A percentile compares a stretch with the other conserved stretches of the same genome.
Conservation (phyloP, 2,329 filamentous ascomycete genomes). For the Pseudogymnoascus sp. region DNA sequence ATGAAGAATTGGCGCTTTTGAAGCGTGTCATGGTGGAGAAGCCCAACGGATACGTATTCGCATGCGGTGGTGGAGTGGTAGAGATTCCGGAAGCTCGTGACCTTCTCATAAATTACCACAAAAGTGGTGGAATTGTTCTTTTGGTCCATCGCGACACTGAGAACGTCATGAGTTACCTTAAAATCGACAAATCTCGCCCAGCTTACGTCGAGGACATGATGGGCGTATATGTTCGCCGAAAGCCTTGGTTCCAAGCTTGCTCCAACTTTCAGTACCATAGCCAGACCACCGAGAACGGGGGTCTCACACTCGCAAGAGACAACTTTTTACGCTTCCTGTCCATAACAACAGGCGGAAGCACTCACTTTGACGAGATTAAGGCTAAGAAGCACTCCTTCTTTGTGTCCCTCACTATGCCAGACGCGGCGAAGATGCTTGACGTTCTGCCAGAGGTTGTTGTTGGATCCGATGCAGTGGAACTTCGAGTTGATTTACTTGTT, state of each 20-base stretch:
- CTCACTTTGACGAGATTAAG: constrained; percentile 48
- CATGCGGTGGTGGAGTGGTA: constrained; percentile 89
- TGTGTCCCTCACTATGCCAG: constrained; percentile 78
- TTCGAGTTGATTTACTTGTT: constrained; percentile 83
- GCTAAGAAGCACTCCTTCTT: constrained; percentile 79
- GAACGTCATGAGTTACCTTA: constrained; percentile 80
- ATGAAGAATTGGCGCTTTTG: constrained; percentile 69
- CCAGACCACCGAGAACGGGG: constrained; percentile 44
- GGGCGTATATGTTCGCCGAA: constrained; percentile 80
- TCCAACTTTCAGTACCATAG: constrained; percentile 93
- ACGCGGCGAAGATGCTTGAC: constrained; percentile 56
- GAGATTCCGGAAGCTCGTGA: constrained; percentile 75
- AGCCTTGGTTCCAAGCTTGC: constrained; percentile 84
- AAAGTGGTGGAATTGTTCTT: constrained; percentile 73
- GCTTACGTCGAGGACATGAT: constrained; percentile 91
- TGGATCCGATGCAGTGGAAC: constrained; percentile 86
- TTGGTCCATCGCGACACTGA: constrained; percentile 82
- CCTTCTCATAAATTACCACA: constrained; percentile 65
- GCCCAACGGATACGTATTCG: constrained; percentile 71
- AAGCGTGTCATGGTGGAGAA: constrained; percentile 68
- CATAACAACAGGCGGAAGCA: constrained; percentile 57
- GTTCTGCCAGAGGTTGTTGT: constrained; percentile 67
- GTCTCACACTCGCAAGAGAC: constrained; percentile 31
- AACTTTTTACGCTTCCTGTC: constrained; percentile 70
- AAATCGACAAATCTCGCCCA: constrained; percentile 81